These are phyloP conservation scores for Macrophomina tecta DNA, from an alignment of 2,329 filamentous ascomycete species.

Conservation along the genomic window DNA sequence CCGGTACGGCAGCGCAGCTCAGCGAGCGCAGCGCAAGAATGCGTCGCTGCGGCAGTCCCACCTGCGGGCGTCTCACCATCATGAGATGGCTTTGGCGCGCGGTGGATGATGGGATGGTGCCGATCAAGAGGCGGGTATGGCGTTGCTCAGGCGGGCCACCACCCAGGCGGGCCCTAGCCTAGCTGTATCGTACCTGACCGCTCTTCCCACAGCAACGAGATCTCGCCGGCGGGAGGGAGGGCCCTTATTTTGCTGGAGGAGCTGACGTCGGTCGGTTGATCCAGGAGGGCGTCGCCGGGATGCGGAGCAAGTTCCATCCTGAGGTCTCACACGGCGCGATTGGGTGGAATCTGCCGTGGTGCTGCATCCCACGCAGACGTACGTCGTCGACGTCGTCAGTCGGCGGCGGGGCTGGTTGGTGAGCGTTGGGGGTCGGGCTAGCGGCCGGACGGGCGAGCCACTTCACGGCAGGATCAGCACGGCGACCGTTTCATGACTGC, in stretches of 20 bases:
- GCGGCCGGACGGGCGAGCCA: constrained; percentile 10
- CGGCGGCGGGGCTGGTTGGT: not conserved
- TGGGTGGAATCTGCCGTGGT: constrained; percentile 11
- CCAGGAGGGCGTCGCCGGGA: not conserved
- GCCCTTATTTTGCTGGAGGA: constrained; percentile 4
- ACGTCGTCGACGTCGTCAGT: not conserved
- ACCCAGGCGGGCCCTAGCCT: not conserved
- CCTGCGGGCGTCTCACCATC: constrained; percentile 19
- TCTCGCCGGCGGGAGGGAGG: constrained; percentile 4
- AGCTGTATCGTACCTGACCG: constrained; percentile 10
- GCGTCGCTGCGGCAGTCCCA: constrained; percentile 11
- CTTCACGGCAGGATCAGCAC: constrained; percentile 2
- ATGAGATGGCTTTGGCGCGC: not conserved
- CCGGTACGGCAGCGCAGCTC: not conserved
- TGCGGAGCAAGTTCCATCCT: not conserved
- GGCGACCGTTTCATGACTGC: constrained; percentile 5
- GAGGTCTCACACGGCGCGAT: not conserved
- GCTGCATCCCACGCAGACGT: not conserved
- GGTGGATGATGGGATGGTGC: not conserved
- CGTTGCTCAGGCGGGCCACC: constrained; percentile 2
- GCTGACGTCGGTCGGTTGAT: constrained; percentile 15
- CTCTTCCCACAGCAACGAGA: constrained; percentile 8
- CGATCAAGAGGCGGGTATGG: constrained; percentile 13
- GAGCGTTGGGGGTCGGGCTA: constrained; percentile 11
- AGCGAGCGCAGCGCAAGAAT: not conserved